Evolutionary conservation across 805 yeast genomes (phyloP).

Genomic region (Monosporozyma aquatica): DNA sequence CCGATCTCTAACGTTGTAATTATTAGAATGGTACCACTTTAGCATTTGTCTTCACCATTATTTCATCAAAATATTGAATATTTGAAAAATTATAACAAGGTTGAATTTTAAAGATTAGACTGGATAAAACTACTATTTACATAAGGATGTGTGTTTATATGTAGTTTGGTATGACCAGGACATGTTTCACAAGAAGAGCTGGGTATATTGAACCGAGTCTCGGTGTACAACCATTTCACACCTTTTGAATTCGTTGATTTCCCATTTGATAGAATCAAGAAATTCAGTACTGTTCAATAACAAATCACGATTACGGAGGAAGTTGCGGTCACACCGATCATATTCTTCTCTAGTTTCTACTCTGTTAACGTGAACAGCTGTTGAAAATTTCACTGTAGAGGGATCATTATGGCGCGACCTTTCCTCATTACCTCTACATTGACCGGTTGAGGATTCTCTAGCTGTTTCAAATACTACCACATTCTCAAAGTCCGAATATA

Average conservation of each 20-base stretch:
- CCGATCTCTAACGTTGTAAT: too few relatives aligned
- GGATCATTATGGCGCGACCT: too few relatives aligned
- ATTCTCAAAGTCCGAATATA: background rate
- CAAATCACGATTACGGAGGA: background rate
- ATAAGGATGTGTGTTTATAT: too few relatives aligned
- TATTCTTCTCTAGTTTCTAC: conserved; percentile 26
- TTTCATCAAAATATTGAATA: too few relatives aligned
- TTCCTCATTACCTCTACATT: too few relatives aligned
- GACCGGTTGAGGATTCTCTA: background rate
- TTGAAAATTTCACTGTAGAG: conserved; percentile 16
- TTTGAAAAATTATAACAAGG: too few relatives aligned
- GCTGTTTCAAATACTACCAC: background rate
- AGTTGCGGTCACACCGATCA: conserved; percentile 21
- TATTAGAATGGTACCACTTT: too few relatives aligned
- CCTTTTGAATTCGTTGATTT: conserved; percentile 55
- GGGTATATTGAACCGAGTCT: conserved; percentile 51
- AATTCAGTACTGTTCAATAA: conserved; percentile 12
- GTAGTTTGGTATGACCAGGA: too few relatives aligned
- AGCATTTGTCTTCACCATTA: too few relatives aligned
- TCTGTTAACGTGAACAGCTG: conserved; percentile 21
- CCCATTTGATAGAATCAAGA: conserved; percentile 42
- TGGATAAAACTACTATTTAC: too few relatives aligned
- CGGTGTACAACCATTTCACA: conserved; percentile 63
- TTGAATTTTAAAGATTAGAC: too few relatives aligned
- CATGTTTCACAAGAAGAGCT: conserved; percentile 43